Conservation (phyloP, 179 eudicot species). For the Spinacia oleracea region DNA sequence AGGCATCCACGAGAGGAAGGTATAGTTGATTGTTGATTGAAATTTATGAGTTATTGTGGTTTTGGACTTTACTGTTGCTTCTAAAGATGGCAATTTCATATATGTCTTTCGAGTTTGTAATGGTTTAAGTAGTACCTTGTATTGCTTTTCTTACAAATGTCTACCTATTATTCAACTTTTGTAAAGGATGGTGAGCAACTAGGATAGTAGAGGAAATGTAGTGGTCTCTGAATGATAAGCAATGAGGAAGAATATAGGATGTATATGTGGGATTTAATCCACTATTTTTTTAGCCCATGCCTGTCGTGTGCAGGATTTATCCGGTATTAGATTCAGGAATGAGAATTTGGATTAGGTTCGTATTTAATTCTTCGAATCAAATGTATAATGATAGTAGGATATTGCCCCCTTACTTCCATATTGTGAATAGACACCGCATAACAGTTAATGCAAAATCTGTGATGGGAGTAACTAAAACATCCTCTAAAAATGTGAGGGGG, state of each 20-base stretch:
- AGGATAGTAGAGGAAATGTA: neutral
- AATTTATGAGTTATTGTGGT: neutral
- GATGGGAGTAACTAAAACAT: neutral
- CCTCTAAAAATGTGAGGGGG: too few relatives aligned
- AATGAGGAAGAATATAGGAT: neutral
- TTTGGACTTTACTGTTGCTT: neutral
- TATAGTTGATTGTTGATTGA: neutral
- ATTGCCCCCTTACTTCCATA: neutral
- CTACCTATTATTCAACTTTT: neutral
- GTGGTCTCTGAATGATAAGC: neutral
- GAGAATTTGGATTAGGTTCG: neutral
- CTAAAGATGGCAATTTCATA: neutral
- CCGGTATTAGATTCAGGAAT: neutral
- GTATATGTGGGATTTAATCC: neutral
- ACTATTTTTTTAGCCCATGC: neutral
- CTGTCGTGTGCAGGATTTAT: neutral
- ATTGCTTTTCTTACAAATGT: neutral
- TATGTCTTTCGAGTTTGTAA: neutral
- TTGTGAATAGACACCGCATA: neutral
- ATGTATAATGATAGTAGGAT: neutral
- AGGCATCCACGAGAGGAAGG: neutral
- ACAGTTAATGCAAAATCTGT: neutral
- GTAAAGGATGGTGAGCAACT: neutral
- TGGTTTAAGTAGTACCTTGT: neutral
- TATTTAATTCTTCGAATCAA: neutral